Base-by-base conservation (phyloP, 768 basidiomycete species). In the Tephrocybe sp. region DNA sequence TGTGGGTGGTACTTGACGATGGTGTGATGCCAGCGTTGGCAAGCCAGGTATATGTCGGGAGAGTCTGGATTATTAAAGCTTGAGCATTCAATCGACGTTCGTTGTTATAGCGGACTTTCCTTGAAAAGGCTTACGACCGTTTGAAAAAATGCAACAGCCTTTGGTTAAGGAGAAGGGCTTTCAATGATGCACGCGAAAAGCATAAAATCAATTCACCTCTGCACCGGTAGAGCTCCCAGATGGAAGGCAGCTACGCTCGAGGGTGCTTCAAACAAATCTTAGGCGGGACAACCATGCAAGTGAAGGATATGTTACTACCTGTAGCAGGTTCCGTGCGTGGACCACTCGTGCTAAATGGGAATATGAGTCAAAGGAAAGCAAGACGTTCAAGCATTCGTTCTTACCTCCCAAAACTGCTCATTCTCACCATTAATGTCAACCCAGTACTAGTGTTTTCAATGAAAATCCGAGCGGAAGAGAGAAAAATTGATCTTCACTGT, bases 1-100 rank as follows among this genome's bases (percentile, higher is more conserved):
- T 80, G 63, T 82, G 83, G 0, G 86, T 87, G 57, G 68, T 62
- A 53, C 66, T 71, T 2, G 71, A 67, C n/a, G 76, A 77, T 11
- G 92, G 92, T 3, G 78, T 80, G 58, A 93, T 92, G 20, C 89
- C 89, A n/a, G 76, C 83, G 17, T 76, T 68, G 12, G 72, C 68
- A 35, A 93, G 82, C 80, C 80, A 90, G 13, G 78, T 72, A 65
- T 82, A 90, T 2, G 91, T 91, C 0, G 89, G 86, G 20, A 92
- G 79, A 17, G 33, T 53, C 61, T 62, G 35, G 32, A 23, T 3
- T 23, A 33, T 20, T 60, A 58, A 17, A 14, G 3, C 19, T 11
- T 22, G 39, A 63, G 59, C 34, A 33, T 26, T 26, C 5, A 44
- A n/a, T 3, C 66, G 68, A 41, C 12, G 8, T 40, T 50, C 22